Base-by-base conservation (phyloP, 2,329 filamentous ascomycete species). In the Penicillium fuscoglaucum region DNA sequence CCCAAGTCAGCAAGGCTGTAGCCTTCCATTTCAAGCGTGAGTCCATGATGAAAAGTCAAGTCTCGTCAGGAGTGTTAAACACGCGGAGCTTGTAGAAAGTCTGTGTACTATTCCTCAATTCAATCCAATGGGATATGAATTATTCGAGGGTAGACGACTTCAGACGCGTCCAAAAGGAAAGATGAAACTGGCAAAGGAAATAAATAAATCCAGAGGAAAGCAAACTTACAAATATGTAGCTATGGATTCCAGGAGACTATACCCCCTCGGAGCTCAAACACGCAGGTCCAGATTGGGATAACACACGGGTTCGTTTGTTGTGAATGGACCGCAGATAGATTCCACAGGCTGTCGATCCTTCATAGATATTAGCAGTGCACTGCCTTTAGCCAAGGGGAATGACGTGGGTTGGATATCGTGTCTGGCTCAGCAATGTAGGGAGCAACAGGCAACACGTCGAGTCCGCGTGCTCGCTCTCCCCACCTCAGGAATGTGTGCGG, bases 1-100 rank as follows among this genome's bases (percentile, higher is more conserved):
- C 62, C 69, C 72, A 74, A 58, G 67, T 76, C 66, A 76, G 74
- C 66, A 75, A 62, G 40, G 64, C 59, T 57, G 64, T 56, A n/a
- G 62, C 58, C 53, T 64, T 65, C 70, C 64, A 71, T 59, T 57
- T 62, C 29, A 58, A 57, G 29, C 52, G 52, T 52, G 57, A 33
- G 15, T 58, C 59, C 70, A 72, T 72, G 28, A 29, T 51, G 58
- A 15, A 15, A 50, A 29, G 37, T 21, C 31, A 21, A 28, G 49
- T 31, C 24, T 21, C n/a, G 50, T 48, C 24, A 45, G 37, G 40
- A 45, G 37, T 43, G 6, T 37, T 24, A n/a, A 50, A 28, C n/a
- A 48, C 29, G 15, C 19, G 15, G 19, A 29, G 13, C 15, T 35
- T 26, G 31, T 51, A 29, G 21, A 24, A 43, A 31, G 37, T 35